phyloP scores from a whole-genome alignment of 352 stramenopile genomes.

The Phytophthora tentaculata region DNA sequence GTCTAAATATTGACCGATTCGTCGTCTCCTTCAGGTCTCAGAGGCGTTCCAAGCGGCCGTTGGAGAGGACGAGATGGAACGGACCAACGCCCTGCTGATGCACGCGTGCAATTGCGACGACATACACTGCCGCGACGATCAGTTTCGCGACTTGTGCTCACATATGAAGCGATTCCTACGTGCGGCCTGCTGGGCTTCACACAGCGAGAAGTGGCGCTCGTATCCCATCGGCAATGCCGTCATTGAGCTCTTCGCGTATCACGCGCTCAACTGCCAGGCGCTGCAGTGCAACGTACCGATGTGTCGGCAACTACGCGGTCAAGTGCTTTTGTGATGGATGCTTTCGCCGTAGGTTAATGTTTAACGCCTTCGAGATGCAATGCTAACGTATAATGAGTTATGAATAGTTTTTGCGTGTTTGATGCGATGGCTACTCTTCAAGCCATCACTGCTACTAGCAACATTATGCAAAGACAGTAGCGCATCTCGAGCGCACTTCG shows the following conservation, averaged over 20 bases:
- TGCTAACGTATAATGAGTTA: no score
- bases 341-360: not conserved
- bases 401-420: no score
- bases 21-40: slow-evolving; percentile 13
- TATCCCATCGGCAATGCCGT: slow-evolving; percentile 38
- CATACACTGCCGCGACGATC: slow-evolving; percentile 31
- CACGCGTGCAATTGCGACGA: slow-evolving; percentile 68
- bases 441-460: no score
- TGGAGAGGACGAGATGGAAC: slow-evolving; percentile 16
- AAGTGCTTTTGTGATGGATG: slow-evolving; percentile 38
- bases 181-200: slow-evolving; percentile 64
- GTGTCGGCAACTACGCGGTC: slow-evolving; percentile 42
- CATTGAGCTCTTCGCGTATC: slow-evolving; percentile 60
- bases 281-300: slow-evolving; percentile 50
- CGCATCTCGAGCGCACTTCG: no score
- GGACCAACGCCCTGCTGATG: slow-evolving; percentile 53
- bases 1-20: not conserved
- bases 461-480: no score
- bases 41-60: slow-evolving; percentile 18
- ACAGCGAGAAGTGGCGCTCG: slow-evolving; percentile 52
- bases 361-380: not conserved
- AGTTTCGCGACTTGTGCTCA: slow-evolving; percentile 48
- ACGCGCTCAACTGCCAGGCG: slow-evolving; percentile 51
- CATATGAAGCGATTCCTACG: slow-evolving; percentile 74
- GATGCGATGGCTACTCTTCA: no score